These are phyloP conservation scores for Arachis hypogaea DNA, from an alignment of 306 rosid genomes.

Conservation along the genomic window DNA sequence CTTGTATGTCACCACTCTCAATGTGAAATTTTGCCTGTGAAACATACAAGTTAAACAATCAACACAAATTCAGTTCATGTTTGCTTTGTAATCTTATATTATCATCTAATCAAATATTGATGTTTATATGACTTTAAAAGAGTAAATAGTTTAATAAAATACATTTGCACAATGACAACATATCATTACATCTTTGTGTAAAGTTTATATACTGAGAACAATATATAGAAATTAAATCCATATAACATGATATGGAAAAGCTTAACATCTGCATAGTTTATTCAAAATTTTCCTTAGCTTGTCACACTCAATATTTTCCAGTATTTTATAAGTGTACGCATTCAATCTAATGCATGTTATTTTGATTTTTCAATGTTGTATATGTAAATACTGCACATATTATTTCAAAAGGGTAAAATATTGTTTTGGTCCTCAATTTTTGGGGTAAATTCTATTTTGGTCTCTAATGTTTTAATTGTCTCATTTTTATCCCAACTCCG, in stretches of 20 bases:
- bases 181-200: too few species aligned
- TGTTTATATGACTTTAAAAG: too few species aligned
- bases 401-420: not conserved
- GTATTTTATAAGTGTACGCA: not conserved
- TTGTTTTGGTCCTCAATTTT: too few species aligned
- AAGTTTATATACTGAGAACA: too few species aligned
- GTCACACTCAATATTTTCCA: not conserved
- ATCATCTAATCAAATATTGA: too few species aligned
- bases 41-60: conserved; percentile 28
- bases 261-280: not conserved
- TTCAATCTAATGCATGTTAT: not conserved
- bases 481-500: too few species aligned
- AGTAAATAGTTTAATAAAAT: too few species aligned
- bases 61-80: not conserved
- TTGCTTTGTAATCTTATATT: too few species aligned
- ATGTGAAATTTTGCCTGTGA: conserved; percentile 83
- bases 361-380: not conserved
- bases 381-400: conserved; percentile 1
- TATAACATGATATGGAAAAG: conserved; percentile 2
- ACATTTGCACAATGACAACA: too few species aligned
- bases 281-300: not conserved
- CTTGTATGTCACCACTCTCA: conserved; percentile 95
- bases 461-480: too few species aligned
- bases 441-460: too few species aligned
- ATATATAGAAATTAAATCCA: not conserved